Evolutionary conservation across 2,329 filamentous ascomycete genomes (phyloP), one percentile per base, ranked within the genome.

Genomic region (Penicillium aurantiogriseum): DNA sequence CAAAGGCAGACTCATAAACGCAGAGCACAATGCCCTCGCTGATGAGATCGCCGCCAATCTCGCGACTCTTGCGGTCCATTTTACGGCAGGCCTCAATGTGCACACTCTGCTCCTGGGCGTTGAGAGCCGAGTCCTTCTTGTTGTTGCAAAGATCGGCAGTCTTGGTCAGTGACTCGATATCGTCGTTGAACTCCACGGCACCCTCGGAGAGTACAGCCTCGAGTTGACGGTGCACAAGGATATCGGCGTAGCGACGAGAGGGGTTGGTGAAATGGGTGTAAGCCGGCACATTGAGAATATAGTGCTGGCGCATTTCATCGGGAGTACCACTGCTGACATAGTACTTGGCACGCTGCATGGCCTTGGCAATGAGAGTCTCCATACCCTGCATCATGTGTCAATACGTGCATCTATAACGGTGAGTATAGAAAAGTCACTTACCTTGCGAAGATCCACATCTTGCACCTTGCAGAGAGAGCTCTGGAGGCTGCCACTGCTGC

Each of bases 221-320:
- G 27, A 99, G 83, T 77, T 99, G 94, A 56, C 94, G 92, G 76
- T 99, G 94, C 35, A 97, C 94, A 67, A 97, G 82, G 60, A 99
- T 88, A 73, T 99, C 94, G 25, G 92, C 90, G 74, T 97, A 99
- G 60, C 94, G 91, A 54, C 94, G 89, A 21, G 91, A 95, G 1
- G 94, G 94, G 74, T 91, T 93, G 38, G 93, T 97, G 78, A 97
- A 97, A 75, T 99, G 94, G 67, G 94, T 97, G 81, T 97, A 99
- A 13, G 96, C 78, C 0, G 93, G 92, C 54, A 96, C 79, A 77
- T 99, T 99, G 51, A 97, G 82, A 15, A 91, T 88, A 75, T 95
- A 99, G 77, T 99, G 93, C 60, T 89, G 85, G 78, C 90, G 88
- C 63, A 92, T 81, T 61, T 91, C 88, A 75, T 90, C 88, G 42